Percentiles rank a stretch among this genome's conserved stretches.
Evolutionary conservation across 1,284 basidiomycete species (phyloP).

Genomic region (Leucoagaricus sp.): DNA sequence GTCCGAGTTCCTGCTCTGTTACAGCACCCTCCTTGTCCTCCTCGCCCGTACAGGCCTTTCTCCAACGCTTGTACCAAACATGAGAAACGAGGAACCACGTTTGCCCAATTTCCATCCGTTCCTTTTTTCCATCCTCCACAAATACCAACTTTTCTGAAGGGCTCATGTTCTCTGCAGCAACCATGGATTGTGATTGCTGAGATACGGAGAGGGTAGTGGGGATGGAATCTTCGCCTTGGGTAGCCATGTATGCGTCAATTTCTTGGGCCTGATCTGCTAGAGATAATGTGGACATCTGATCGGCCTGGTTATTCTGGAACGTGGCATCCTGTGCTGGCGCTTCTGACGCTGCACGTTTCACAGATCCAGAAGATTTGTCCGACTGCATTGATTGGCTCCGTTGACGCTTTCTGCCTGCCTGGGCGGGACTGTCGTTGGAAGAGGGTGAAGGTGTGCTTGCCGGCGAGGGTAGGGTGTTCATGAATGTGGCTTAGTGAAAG

Average conservation of each 20-base stretch:
- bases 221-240: constrained; percentile 54
- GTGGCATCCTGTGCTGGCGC: constrained; percentile 45
- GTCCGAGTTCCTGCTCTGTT: constrained; percentile 63
- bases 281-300: constrained; percentile 44
- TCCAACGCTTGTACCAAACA: constrained; percentile 76
- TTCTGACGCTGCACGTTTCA: constrained; percentile 72
- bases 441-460: constrained; percentile 29
- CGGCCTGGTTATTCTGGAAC: constrained; percentile 41
- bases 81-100: constrained; percentile 79
- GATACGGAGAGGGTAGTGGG: constrained; percentile 25
- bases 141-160: constrained; percentile 48
- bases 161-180: constrained; percentile 31
- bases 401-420: constrained; percentile 46
- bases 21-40: constrained; percentile 66
- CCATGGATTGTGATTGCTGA: constrained; percentile 19
- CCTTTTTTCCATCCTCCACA: constrained; percentile 48
- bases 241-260: constrained; percentile 74
- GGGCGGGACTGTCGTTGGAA: constrained; percentile 33
- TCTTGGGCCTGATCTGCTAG: constrained; percentile 44
- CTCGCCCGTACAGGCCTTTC: constrained; percentile 66
- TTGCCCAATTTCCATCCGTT: constrained; percentile 62
- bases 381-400: constrained; percentile 51
- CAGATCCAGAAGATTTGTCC: constrained; percentile 59
- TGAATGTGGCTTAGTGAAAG: constrained; percentile 3
- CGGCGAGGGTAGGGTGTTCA: constrained; percentile 19